phyloP scores from a whole-genome alignment of 306 rosid genomes.

The Sechiopsis laciniata region DNA sequence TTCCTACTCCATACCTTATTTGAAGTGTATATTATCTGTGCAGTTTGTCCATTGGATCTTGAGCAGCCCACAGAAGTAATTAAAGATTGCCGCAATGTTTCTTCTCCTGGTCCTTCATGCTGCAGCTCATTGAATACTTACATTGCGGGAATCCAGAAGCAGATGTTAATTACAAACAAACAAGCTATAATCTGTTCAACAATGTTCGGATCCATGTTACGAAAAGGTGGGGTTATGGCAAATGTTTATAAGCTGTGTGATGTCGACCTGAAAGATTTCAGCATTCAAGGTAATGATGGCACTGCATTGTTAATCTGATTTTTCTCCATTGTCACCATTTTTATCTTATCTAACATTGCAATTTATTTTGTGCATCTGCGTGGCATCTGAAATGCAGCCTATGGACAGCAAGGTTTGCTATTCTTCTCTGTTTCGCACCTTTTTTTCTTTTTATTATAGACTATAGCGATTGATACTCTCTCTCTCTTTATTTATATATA shows the following conservation, averaged over 20 bases:
- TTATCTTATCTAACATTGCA: constrained; percentile 27
- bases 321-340: constrained; percentile 10
- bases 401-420: constrained; percentile 65
- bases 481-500: background rate
- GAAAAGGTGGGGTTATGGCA: constrained; percentile 76
- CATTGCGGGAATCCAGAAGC: constrained; percentile 75
- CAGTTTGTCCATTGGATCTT: constrained; percentile 90
- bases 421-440: constrained; percentile 24
- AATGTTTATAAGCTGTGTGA: constrained; percentile 89
- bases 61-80: constrained; percentile 78
- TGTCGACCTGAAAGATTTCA: constrained; percentile 94
- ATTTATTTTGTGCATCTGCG: constrained; percentile 21
- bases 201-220: constrained; percentile 81
- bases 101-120: constrained; percentile 88
- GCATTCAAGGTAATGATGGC: constrained; percentile 69
- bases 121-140: constrained; percentile 81
- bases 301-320: constrained; percentile 20
- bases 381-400: constrained; percentile 48
- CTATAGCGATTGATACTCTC: background rate
- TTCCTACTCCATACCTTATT: background rate
- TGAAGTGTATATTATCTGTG: constrained; percentile 31
- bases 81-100: constrained; percentile 63
- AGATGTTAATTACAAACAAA: constrained; percentile 88
- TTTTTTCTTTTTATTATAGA: constrained; percentile 9
- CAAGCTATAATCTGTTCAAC: constrained; percentile 96